Percentiles rank a stretch among this genome's conserved stretches.
Conservation (phyloP, 2,329 filamentous ascomycete genomes). For the Diaporthe longicolla region DNA sequence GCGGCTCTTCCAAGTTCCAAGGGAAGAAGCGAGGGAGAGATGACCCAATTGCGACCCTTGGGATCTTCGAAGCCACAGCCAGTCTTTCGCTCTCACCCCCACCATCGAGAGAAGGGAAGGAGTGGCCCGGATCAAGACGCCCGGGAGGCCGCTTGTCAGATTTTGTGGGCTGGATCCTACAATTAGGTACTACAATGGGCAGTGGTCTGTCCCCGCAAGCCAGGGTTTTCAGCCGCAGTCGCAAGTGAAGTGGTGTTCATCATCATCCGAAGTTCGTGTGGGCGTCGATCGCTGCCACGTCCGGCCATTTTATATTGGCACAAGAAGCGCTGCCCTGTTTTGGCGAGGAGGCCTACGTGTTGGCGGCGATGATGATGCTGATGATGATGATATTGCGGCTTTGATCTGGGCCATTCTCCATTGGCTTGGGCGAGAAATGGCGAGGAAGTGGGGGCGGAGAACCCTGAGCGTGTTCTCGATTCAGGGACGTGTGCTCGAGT, state of each 20-base stretch:
- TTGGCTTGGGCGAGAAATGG: not conserved
- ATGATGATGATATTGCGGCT: conserved; percentile 6
- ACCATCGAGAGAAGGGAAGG: not conserved
- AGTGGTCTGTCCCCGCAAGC: not conserved
- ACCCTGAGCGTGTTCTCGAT: not conserved
- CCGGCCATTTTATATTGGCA: conserved; percentile 5
- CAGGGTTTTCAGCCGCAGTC: conserved; percentile 21
- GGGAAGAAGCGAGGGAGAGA: not conserved
- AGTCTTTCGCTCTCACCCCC: conserved; percentile 7
- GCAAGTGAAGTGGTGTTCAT: conserved; percentile 19
- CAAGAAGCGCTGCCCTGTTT: conserved; percentile 2
- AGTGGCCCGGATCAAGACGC: not conserved
- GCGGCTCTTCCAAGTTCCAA: conserved; percentile 14
- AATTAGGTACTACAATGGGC: not conserved
- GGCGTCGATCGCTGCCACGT: conserved; percentile 18
- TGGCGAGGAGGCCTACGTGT: no score
- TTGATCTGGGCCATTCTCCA: conserved; percentile 9
- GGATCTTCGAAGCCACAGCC: conserved; percentile 28
- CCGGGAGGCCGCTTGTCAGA: conserved; percentile 29
- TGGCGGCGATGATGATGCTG: not conserved
- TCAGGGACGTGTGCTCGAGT: not conserved
- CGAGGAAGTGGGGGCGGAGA: not conserved
- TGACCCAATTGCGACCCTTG: conserved; percentile 7
- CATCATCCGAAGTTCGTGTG: conserved; percentile 24
- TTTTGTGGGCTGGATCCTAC: conserved; percentile 8